These are phyloP conservation scores for Dothiorella sarmentorum DNA, from an alignment of 2,329 filamentous ascomycete genomes.

Conservation along the genomic window DNA sequence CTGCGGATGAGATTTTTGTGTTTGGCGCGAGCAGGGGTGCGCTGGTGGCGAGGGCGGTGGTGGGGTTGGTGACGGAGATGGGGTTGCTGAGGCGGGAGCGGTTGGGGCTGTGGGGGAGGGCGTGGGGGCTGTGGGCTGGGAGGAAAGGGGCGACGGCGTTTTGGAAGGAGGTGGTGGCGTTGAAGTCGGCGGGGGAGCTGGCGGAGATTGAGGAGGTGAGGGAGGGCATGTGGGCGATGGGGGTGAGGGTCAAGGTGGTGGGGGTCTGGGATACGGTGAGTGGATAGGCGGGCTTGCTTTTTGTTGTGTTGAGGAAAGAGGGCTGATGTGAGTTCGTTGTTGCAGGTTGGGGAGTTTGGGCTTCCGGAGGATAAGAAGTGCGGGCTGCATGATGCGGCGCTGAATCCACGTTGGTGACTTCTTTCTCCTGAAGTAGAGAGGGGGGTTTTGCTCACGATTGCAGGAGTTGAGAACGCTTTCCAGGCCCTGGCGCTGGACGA, in stretches of 20 bases:
- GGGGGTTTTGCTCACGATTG: not conserved
- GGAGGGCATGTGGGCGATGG: not conserved
- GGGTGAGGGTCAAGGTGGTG: constrained; percentile 39
- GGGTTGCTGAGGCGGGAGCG: constrained; percentile 48
- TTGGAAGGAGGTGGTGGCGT: not conserved
- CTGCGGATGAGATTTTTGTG: constrained; percentile 46
- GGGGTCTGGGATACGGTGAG: constrained; percentile 47
- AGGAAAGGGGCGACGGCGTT: not conserved
- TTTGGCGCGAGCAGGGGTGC: constrained; percentile 46
- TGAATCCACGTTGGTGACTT: constrained; percentile 5
- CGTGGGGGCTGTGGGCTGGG: constrained; percentile 14
- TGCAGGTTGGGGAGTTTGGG: not conserved
- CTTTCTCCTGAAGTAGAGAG: not conserved
- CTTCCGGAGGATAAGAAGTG: not conserved
- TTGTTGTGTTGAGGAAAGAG: not conserved
- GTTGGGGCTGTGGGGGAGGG: constrained; percentile 45
- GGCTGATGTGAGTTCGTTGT: not conserved
- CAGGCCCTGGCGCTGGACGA: constrained; percentile 56
- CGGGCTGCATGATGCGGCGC: constrained; percentile 5
- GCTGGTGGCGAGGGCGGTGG: constrained; percentile 39
- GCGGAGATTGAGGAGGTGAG: constrained; percentile 6
- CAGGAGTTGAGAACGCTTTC: constrained; percentile 50
- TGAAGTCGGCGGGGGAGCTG: not conserved
- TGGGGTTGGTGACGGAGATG: constrained; percentile 44
- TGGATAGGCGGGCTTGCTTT: not conserved